phyloP scores from a whole-genome alignment of 768 basidiomycete genomes.

The Amanita fuliginea region DNA sequence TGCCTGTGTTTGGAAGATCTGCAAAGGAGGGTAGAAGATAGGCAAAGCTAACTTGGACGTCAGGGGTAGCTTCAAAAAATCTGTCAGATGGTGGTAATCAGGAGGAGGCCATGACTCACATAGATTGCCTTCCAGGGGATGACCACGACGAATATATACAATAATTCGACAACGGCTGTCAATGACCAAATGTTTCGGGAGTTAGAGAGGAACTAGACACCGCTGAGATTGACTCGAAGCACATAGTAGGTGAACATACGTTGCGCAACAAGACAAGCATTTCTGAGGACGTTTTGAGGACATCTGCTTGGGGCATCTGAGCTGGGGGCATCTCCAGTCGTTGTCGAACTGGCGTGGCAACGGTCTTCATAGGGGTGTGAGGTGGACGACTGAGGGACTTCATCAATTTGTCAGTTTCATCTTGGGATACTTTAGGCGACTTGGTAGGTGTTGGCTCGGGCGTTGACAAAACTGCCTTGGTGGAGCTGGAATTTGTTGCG shows the following conservation, averaged over 20 bases:
- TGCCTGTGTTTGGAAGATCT: slow-evolving; percentile 30
- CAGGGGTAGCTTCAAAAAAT: slow-evolving; percentile 17
- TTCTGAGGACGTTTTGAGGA: slow-evolving; percentile 24
- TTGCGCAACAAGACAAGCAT: slow-evolving; percentile 23
- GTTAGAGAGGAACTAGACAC: slow-evolving; percentile 49
- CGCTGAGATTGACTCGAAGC: slow-evolving; percentile 4
- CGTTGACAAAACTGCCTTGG: slow-evolving; percentile 24
- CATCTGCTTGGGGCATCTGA: slow-evolving; percentile 23
- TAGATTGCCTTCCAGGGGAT: slow-evolving; percentile 41
- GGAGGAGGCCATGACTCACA: slow-evolving; percentile 19
- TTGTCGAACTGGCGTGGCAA: slow-evolving; percentile 20
- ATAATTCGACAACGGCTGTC: slow-evolving; percentile 41
- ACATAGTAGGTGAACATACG: slow-evolving; percentile 17
- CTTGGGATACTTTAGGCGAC: slow-evolving; percentile 11
- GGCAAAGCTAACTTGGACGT: slow-evolving; percentile 14
- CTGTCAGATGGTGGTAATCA: not conserved
- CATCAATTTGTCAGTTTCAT: not conserved
- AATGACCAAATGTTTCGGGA: slow-evolving; percentile 50
- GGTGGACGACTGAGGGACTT: slow-evolving; percentile 29
- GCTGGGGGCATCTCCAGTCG: slow-evolving; percentile 20
- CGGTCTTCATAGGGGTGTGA: slow-evolving; percentile 28
- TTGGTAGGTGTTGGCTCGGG: slow-evolving; percentile 15
- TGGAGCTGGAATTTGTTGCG: slow-evolving; percentile 25
- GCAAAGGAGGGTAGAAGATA: slow-evolving; percentile 38
- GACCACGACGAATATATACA: slow-evolving; percentile 38